phyloP scores from a whole-genome alignment of 2,329 filamentous ascomycete species.

The Aspergillus versicolor region DNA sequence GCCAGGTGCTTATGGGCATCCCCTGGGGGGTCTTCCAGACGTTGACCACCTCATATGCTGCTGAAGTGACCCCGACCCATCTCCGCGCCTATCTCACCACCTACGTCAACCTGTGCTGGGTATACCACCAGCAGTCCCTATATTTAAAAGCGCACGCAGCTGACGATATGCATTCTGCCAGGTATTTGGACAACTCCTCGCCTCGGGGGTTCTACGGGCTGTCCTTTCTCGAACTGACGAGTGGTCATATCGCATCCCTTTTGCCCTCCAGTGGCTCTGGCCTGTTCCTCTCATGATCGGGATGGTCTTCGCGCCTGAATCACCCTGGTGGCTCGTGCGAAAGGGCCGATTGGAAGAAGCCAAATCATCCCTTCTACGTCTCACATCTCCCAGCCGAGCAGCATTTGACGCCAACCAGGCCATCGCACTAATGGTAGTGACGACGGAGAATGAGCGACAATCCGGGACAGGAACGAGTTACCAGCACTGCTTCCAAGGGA shows the following conservation, averaged over 20 bases:
- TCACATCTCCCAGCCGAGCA: slow-evolving; percentile 42
- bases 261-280: slow-evolving; percentile 61
- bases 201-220: slow-evolving; percentile 44
- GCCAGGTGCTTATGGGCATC: slow-evolving; percentile 61
- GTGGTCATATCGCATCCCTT: slow-evolving; percentile 44
- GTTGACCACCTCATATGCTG: slow-evolving; percentile 63
- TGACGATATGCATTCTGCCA: too few relatives aligned
- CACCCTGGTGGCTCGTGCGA: slow-evolving; percentile 57
- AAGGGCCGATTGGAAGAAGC: slow-evolving; percentile 48
- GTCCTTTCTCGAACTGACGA: slow-evolving; percentile 31
- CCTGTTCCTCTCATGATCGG: slow-evolving; percentile 56
- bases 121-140: slow-evolving; percentile 42
- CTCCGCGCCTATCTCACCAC: slow-evolving; percentile 51
- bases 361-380: slow-evolving; percentile 48
- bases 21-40: slow-evolving; percentile 68
- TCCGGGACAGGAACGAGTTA: slow-evolving; percentile 47
- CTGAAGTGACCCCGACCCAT: slow-evolving; percentile 60
- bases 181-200: slow-evolving; percentile 40
- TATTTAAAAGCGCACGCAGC: too few relatives aligned
- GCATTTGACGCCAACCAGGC: slow-evolving; percentile 42
- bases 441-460: slow-evolving; percentile 20
- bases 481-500: slow-evolving; percentile 56
- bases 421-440: slow-evolving; percentile 61
- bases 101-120: slow-evolving; percentile 60
- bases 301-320: slow-evolving; percentile 50